phyloP scores from a whole-genome alignment of 2,329 filamentous ascomycete genomes.

The Penicillium expansum region DNA sequence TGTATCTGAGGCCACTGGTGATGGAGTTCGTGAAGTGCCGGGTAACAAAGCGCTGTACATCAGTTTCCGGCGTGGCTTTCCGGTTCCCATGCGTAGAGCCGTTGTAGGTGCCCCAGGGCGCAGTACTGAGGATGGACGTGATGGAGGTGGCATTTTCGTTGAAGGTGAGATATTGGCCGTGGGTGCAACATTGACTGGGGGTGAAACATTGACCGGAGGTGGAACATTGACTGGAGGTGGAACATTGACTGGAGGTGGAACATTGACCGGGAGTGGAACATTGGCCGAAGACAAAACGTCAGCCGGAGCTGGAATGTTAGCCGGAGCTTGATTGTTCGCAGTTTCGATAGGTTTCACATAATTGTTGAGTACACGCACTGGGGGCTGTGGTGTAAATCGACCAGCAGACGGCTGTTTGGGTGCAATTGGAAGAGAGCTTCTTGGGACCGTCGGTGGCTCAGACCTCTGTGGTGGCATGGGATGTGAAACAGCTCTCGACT shows the following conservation, averaged over 20 bases:
- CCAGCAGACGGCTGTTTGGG: not conserved
- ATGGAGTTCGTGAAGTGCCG: constrained; percentile 14
- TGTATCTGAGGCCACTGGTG: constrained; percentile 6
- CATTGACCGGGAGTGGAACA: too few species aligned
- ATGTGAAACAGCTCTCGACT: not conserved
- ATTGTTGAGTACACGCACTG: not conserved
- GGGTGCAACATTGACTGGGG: not conserved
- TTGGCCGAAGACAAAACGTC: not conserved
- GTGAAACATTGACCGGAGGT: not conserved
- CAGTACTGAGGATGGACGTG: constrained; percentile 1
- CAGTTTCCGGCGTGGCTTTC: constrained; percentile 44
- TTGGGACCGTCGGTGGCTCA: constrained; percentile 1
- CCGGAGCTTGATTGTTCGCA: not conserved
- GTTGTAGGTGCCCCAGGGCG: constrained; percentile 18
- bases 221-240: not conserved
- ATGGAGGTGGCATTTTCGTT: constrained; percentile 3
- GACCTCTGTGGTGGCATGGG: not conserved
- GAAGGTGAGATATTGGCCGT: not conserved
- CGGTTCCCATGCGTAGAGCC: constrained; percentile 32
- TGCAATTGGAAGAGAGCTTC: not conserved
- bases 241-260: not conserved
- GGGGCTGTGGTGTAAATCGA: not conserved
- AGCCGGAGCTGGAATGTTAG: not conserved
- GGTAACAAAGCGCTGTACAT: constrained; percentile 43
- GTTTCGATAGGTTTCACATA: not conserved